A percentile compares a stretch with the other conserved stretches of the same genome.
These are phyloP conservation scores for Acer saccharum DNA, from an alignment of 345 rosid species.

Conservation along the genomic window DNA sequence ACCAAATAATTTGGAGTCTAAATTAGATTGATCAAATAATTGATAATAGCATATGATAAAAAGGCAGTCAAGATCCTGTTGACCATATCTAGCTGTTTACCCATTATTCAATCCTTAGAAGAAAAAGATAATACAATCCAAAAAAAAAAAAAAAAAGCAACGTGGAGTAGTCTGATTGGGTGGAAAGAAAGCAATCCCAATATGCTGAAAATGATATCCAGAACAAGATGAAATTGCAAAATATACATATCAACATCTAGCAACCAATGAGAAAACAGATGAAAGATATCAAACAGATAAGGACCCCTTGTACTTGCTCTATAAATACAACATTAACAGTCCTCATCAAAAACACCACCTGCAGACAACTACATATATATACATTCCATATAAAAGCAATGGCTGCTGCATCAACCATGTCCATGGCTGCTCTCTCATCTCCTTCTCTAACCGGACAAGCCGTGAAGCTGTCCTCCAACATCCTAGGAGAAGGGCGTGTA, in stretches of 20 bases:
- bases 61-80: too few relatives aligned
- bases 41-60: too few relatives aligned
- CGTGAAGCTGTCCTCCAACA: slow-evolving; percentile 20
- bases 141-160: neutral
- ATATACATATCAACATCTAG: neutral
- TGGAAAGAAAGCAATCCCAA: neutral
- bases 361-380: too few relatives aligned
- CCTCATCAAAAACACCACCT: neutral
- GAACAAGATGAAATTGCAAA: neutral
- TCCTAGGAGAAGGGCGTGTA: slow-evolving; percentile 21
- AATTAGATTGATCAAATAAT: too few relatives aligned
- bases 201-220: too few relatives aligned
- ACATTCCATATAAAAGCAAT: neutral
- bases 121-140: neutral
- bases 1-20: too few relatives aligned
- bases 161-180: slow-evolving; percentile 5
- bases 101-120: neutral
- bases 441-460: slow-evolving; percentile 33
- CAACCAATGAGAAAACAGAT: slow-evolving; percentile 14
- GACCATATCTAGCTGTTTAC: neutral
- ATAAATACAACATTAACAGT: neutral
- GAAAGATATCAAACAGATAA: slow-evolving; percentile 15
- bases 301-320: neutral
- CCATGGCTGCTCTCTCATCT: slow-evolving; percentile 37
- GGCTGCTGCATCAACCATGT: slow-evolving; percentile 31